These are phyloP conservation scores for Perilla frutescens DNA, from an alignment of 257 asterid genomes.

Conservation along the genomic window DNA sequence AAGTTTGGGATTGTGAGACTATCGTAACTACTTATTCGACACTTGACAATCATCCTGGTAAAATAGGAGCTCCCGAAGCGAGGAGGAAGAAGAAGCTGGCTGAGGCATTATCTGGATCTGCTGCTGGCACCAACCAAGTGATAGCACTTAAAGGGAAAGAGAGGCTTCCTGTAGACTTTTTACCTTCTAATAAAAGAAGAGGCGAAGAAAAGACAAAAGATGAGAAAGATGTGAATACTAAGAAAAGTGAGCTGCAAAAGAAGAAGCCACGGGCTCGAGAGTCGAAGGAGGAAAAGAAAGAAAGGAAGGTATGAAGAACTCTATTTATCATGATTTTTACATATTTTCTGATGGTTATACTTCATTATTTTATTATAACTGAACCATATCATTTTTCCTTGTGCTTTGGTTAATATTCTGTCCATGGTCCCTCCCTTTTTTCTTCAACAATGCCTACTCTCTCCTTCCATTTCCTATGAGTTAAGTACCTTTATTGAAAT, in stretches of 20 bases:
- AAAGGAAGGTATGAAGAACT: conserved; percentile 66
- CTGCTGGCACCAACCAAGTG: conserved; percentile 45
- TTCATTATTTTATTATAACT: background rate
- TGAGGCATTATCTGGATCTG: conserved; percentile 53
- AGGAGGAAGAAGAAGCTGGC: conserved; percentile 77
- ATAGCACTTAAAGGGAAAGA: conserved; percentile 85
- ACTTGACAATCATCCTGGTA: conserved; percentile 91
- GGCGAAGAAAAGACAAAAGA: conserved; percentile 47
- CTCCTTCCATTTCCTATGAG: background rate
- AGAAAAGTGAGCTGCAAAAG: conserved; percentile 50
- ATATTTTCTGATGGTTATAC: conserved; percentile 6
- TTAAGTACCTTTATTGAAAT: conserved; percentile 5
- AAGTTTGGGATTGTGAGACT: conserved; percentile 94
- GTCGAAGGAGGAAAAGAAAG: conserved; percentile 96
- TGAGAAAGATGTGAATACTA: conserved; percentile 47
- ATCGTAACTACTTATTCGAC: conserved; percentile 84
- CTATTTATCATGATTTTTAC: background rate
- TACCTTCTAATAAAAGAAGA: conserved; percentile 61
- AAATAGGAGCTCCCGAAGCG: conserved; percentile 75
- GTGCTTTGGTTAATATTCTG: background rate
- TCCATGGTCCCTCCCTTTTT: background rate
- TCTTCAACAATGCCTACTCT: background rate
- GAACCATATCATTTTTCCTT: background rate
- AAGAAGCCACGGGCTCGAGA: conserved; percentile 67
- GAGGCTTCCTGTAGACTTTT: conserved; percentile 77